These are phyloP conservation scores for Mortierella hygrophila DNA, from an alignment of 192 early-diverging fungal species.

Conservation along the genomic window DNA sequence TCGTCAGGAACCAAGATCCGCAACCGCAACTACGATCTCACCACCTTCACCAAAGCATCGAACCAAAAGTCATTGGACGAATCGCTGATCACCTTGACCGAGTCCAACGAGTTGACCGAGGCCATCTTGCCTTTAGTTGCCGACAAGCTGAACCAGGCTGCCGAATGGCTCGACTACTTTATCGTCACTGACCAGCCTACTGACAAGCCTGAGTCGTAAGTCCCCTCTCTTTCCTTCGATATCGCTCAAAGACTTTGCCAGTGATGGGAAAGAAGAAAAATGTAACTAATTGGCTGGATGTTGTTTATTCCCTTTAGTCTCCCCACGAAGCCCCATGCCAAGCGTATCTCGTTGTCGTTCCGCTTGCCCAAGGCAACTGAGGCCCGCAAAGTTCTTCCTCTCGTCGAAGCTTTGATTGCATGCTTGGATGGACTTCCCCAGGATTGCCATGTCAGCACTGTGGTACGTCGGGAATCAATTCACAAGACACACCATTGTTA, in stretches of 20 bases:
- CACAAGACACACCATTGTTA: not conserved
- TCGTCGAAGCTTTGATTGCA: constrained; percentile 44
- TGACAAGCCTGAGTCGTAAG: constrained; percentile 40
- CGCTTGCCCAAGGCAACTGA: constrained; percentile 36
- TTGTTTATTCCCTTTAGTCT: constrained; percentile 10
- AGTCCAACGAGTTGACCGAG: constrained; percentile 47
- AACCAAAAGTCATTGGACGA: constrained; percentile 34
- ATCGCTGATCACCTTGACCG: constrained; percentile 42
- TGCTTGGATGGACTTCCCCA: constrained; percentile 51
- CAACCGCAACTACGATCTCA: constrained; percentile 44
- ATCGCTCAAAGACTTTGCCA: too few species aligned
- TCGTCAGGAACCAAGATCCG: constrained; percentile 29
- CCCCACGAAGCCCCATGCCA: constrained; percentile 35
- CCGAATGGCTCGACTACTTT: constrained; percentile 53
- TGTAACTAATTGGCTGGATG: not conserved
- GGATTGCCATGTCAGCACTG: constrained; percentile 39
- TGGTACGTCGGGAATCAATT: constrained; percentile 24
- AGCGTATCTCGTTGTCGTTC: constrained; percentile 53
- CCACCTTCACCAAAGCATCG: constrained; percentile 45
- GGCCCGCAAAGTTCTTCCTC: constrained; percentile 35
- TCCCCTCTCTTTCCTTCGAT: not conserved
- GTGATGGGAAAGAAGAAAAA: not conserved
- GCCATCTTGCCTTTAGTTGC: constrained; percentile 45
- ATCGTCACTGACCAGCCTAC: constrained; percentile 50
- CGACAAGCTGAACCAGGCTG: constrained; percentile 39